Evolutionary conservation across 345 rosid species (phyloP).

Genomic region (Bruguiera parviflora): DNA sequence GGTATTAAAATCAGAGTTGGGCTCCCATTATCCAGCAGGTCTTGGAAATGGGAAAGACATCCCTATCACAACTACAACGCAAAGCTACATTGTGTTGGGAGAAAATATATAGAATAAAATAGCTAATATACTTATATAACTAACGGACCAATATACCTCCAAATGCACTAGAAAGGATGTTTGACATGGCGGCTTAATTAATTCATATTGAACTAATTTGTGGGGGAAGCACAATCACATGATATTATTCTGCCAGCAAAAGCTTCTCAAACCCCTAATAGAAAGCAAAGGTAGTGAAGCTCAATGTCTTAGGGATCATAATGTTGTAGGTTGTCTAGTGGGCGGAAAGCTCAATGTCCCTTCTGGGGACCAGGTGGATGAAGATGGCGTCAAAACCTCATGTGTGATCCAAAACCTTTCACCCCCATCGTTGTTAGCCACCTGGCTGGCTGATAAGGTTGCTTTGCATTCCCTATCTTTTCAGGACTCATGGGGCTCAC

Average conservation of each 20-base stretch:
- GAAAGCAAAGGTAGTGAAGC: conserved; percentile 12
- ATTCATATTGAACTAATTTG: neutral
- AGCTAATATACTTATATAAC: too few species aligned
- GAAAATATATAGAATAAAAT: too few species aligned
- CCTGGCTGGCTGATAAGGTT: conserved; percentile 20
- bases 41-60: neutral
- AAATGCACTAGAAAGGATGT: too few species aligned
- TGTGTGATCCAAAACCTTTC: conserved; percentile 13
- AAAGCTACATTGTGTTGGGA: neutral
- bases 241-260: conserved; percentile 15
- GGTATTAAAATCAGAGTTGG: too few species aligned
- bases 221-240: conserved; percentile 15
- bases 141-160: too few species aligned
- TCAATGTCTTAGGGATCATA: conserved; percentile 20
- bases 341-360: conserved; percentile 38
- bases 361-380: conserved; percentile 50
- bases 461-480: conserved; percentile 9
- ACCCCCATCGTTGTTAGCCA: conserved; percentile 17
- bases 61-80: neutral
- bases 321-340: conserved; percentile 34
- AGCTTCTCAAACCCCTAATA: conserved; percentile 1
- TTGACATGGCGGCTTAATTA: too few species aligned
- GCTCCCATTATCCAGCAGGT: too few species aligned
- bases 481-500: conserved; percentile 16
- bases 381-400: conserved; percentile 32